phyloP scores from a whole-genome alignment of 306 rosid genomes.

The Urtica urens region DNA sequence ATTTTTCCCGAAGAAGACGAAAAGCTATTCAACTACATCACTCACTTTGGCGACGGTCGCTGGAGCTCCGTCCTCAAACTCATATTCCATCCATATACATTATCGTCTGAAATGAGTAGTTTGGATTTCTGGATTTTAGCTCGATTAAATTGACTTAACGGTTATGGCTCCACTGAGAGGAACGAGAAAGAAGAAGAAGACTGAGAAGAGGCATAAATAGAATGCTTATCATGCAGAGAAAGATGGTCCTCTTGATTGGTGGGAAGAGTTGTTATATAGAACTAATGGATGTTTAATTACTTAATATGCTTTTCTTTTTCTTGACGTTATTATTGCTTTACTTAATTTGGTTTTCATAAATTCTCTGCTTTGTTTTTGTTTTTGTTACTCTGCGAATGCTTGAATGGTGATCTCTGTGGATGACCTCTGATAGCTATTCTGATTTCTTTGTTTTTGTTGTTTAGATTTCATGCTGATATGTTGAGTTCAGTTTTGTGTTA shows the following conservation, averaged over 20 bases:
- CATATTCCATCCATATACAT: neutral
- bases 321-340: conserved; percentile 13
- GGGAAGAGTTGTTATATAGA: conserved; percentile 62
- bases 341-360: conserved; percentile 6
- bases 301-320: neutral
- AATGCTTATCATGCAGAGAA: conserved; percentile 43
- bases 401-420: neutral
- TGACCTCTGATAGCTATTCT: neutral
- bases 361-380: neutral
- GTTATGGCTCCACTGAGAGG: conserved; percentile 95
- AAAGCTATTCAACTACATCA: conserved; percentile 76
- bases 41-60: conserved; percentile 81
- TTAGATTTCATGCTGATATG: conserved; percentile 8
- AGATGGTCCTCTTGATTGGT: conserved; percentile 72
- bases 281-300: conserved; percentile 31
- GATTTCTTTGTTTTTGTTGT: conserved; percentile 12
- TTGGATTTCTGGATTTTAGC: no score
- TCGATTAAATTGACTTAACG: no score
- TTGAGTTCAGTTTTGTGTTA: conserved; percentile 6
- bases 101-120: no score
- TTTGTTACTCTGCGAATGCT: neutral
- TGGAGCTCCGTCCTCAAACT: conserved; percentile 94
- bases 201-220: conserved; percentile 48
- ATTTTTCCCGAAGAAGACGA: conserved; percentile 96
- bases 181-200: conserved; percentile 56